Conservation (phyloP, 2,329 filamentous ascomycete species). For the Zymoseptoria passerinii region DNA sequence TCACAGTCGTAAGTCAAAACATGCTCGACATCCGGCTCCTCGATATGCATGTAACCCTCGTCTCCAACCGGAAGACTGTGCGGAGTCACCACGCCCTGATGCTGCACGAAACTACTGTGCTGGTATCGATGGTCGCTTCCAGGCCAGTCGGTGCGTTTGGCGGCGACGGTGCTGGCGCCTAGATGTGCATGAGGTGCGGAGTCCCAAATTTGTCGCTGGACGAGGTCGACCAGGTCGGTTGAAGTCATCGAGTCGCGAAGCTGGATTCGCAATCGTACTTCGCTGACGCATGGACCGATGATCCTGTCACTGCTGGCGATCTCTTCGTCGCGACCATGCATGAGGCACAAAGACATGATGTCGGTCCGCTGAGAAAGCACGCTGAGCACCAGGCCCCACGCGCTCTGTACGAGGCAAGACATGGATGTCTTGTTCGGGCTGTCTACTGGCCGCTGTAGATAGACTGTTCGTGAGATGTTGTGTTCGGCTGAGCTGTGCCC, state of each 20-base stretch:
- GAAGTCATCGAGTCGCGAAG: background rate
- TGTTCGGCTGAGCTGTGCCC: background rate
- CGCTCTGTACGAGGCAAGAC: background rate
- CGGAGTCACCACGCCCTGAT: background rate
- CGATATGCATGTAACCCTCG: background rate
- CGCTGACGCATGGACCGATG: background rate
- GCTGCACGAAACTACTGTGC: conserved; percentile 1
- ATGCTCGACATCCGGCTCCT: background rate
- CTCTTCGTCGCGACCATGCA: background rate
- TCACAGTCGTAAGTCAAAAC: background rate
- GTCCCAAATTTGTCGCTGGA: background rate
- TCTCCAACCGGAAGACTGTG: background rate
- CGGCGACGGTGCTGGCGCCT: background rate
- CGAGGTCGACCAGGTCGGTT: background rate
- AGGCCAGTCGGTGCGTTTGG: background rate
- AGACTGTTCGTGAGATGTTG: background rate
- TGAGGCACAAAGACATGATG: background rate
- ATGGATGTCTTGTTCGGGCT: background rate
- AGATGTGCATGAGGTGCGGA: background rate
- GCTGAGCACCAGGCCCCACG: background rate
- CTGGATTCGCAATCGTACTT: background rate
- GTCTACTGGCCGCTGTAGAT: background rate
- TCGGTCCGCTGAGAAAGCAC: background rate
- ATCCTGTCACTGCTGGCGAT: background rate
- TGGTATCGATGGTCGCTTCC: background rate